Evolutionary conservation across 768 basidiomycete species (phyloP), one percentile per base, ranked within the genome.

Genomic region (Auricularia sp.): DNA sequence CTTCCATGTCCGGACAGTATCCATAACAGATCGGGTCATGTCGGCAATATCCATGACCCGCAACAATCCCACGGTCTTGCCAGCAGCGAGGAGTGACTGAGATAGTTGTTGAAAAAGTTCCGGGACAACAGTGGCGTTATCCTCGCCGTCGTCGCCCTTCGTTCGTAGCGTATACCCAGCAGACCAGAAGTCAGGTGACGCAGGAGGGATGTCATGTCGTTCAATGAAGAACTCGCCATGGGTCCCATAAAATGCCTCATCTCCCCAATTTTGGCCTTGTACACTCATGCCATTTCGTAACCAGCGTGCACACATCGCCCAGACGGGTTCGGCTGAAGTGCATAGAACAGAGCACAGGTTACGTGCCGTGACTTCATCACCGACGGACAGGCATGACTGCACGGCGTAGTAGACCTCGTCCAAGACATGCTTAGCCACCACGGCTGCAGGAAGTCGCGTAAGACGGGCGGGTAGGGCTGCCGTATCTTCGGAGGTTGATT

Each of bases 151-250:
- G 59, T 81, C 81, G 45, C 29, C 29, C 29, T 29, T 29, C 29
- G 29, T 29, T 29, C 85, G 75, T 66, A 91, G 72, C 2, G 77
- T 76, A 73, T 87, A 92, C 0, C 87, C 89, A 51, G 89, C 85
- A 36, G 80, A 76, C 91, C 91, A 94, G 70, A 91, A 91, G 64
- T 92, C 89, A 4, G 70, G 0, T 86, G 87, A 69, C 89, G 87
- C 70, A 84, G 66, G 39, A 72, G 65, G 8, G 67, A 64, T 54
- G 89, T 76, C 21, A 82, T 90, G 44, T 66, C 83, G 82, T 70
- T 89, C 87, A 58, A 94, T 84, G 73, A 93, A 92, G 75, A 92
- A 92, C 70, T 94, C 91, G 11, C 87, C 86, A 21, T 87, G 85
- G 1, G 56, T 6, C 8, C 56, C 56, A 24, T 59, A 59, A 7